Percentiles rank a stretch among this genome's conserved stretches.
Evolutionary conservation across 192 early-diverging fungal genomes (phyloP).

Genomic region (Pilobolus umbonatus): DNA sequence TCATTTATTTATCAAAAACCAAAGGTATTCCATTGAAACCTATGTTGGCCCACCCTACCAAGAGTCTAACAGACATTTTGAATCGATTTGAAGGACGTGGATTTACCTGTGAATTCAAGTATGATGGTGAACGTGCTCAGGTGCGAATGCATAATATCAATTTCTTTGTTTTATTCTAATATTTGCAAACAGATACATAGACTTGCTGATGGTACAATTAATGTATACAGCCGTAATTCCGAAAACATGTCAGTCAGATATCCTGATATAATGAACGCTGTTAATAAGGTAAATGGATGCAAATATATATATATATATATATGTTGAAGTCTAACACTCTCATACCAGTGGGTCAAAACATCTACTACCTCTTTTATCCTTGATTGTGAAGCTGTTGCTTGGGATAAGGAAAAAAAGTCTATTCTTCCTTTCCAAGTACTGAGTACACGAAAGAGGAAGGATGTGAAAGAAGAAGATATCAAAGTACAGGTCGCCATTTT

Average conservation of each 20-base stretch:
- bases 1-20: constrained; percentile 15
- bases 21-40: constrained; percentile 97
- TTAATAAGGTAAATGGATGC: constrained; percentile 56
- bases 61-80: constrained; percentile 86
- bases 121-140: constrained; percentile 95
- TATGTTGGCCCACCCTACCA: constrained; percentile 99
- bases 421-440: constrained; percentile 97
- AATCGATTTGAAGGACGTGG: constrained; percentile 87
- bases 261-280: constrained; percentile 83
- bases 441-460: constrained; percentile 93
- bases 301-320: not conserved
- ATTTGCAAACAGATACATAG: constrained; percentile 73
- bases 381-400: constrained; percentile 99
- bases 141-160: constrained; percentile 38
- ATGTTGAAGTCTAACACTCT: not conserved
- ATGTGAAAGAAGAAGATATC: constrained; percentile 88
- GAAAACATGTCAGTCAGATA: constrained; percentile 93
- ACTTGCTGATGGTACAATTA: constrained; percentile 67
- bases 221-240: constrained; percentile 90
- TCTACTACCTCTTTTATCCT: constrained; percentile 85
- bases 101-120: constrained; percentile 99
- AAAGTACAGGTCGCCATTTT: constrained; percentile 94
- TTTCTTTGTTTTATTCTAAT: not conserved
- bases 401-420: constrained; percentile 75
- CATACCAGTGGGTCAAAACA: constrained; percentile 38